Conservation (phyloP, 1,139 yeast genomes). For the Spencermartinsiella ligniputridi region DNA sequence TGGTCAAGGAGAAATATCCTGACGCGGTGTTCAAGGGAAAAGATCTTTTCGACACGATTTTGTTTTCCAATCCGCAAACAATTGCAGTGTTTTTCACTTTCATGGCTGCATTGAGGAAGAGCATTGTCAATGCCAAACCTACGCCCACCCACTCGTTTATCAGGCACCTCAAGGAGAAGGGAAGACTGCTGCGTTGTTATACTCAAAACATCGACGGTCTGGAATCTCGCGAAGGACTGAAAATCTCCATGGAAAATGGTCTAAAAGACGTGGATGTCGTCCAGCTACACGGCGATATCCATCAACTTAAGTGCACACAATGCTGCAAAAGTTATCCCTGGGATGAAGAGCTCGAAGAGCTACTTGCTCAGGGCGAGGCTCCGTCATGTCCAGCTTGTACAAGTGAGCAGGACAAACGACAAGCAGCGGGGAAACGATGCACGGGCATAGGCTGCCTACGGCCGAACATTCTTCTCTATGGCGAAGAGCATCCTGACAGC, state of each 20-base stretch:
- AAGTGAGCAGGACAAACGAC: constrained; percentile 48
- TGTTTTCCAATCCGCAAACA: constrained; percentile 65
- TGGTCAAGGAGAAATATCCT: constrained; percentile 63
- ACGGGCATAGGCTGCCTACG: constrained; percentile 61
- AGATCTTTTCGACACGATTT: constrained; percentile 81
- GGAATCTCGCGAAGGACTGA: constrained; percentile 42
- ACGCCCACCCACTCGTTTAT: constrained; percentile 83
- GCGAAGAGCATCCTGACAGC: constrained; percentile 74
- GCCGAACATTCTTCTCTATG: constrained; percentile 73
- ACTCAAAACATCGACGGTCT: constrained; percentile 75
- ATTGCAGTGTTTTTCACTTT: constrained; percentile 70
- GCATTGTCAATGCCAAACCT: constrained; percentile 63
- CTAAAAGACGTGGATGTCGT: constrained; percentile 54
- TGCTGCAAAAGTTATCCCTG: constrained; percentile 62
- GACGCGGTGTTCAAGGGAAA: constrained; percentile 68
- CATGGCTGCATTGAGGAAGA: constrained; percentile 66
- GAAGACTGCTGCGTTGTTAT: constrained; percentile 74
- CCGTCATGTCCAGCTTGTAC: constrained; percentile 64
- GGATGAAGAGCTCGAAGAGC: constrained; percentile 47
- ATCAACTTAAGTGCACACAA: constrained; percentile 64
- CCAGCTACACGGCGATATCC: constrained; percentile 87
- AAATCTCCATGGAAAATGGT: constrained; percentile 23
- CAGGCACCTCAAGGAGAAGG: constrained; percentile 56
- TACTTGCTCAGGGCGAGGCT: constrained; percentile 48
- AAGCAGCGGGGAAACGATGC: constrained; percentile 57